phyloP scores from a whole-genome alignment of 164 flowering plant genomes.

The Malania oleifera region DNA sequence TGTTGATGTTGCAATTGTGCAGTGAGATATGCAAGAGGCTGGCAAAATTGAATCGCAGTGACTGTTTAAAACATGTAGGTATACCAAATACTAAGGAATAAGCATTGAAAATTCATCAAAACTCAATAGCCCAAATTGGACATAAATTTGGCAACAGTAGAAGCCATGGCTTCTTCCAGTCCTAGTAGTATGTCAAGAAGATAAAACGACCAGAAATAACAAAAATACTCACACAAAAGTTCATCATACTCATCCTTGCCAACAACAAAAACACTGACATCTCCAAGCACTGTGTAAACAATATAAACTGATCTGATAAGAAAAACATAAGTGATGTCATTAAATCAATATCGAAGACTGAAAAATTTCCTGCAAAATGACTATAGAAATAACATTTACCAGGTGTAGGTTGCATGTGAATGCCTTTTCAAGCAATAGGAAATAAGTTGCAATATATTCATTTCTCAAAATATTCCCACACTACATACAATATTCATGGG shows the following conservation, averaged over 20 bases:
- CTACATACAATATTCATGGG: too few relatives aligned
- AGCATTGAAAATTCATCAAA: too few relatives aligned
- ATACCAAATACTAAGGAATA: too few relatives aligned
- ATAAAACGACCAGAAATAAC: background rate
- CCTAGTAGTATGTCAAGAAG: background rate
- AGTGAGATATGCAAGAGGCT: background rate
- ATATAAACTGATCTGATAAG: conserved; percentile 83
- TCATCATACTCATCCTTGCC: conserved; percentile 99
- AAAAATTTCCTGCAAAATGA: background rate
- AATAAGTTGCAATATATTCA: too few relatives aligned
- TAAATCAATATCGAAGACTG: background rate
- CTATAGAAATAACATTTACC: too few relatives aligned
- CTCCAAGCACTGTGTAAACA: conserved; percentile 94
- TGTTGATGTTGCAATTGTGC: background rate
- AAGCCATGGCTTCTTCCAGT: conserved; percentile 4
- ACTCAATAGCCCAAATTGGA: too few relatives aligned
- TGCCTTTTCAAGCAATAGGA: too few relatives aligned
- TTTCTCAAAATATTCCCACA: too few relatives aligned
- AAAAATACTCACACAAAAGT: conserved; percentile 82
- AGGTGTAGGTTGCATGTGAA: too few relatives aligned
- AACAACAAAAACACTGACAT: conserved; percentile 79
- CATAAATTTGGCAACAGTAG: too few relatives aligned
- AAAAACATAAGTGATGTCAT: background rate
- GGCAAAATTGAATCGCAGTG: too few relatives aligned
- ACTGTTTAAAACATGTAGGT: background rate